Evolutionary conservation across 225 moss, liverwort and hornwort genomes (phyloP).

Genomic region (Pleurozium schreberi): DNA sequence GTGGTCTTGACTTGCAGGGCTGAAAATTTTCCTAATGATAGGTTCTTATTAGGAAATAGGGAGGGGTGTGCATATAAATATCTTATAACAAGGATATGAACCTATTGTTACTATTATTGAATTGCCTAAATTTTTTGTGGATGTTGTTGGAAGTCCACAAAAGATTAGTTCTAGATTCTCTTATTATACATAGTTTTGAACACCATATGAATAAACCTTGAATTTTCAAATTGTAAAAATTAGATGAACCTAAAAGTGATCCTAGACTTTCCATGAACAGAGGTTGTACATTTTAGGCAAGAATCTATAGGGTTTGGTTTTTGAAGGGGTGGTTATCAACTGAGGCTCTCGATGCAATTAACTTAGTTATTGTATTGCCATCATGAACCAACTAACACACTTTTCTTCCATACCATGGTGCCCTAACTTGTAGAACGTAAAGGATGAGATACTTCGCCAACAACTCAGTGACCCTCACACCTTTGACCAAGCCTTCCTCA

Average conservation of each 20-base stretch:
- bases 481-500: not conserved
- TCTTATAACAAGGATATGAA: too few species aligned
- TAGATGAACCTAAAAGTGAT: not conserved
- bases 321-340: not conserved
- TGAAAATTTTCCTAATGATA: too few species aligned
- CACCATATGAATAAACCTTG: not conserved
- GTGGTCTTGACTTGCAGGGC: not conserved
- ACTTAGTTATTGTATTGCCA: not conserved
- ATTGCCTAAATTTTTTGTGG: too few species aligned
- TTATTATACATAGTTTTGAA: not conserved
- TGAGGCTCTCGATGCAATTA: rapidly evolving
- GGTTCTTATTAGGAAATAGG: too few species aligned
- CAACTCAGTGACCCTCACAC: not conserved
- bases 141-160: not conserved
- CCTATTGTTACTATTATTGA: not conserved
- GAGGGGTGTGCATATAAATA: too few species aligned
- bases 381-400: not conserved
- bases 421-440: not conserved
- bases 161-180: not conserved
- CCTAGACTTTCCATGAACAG: not conserved
- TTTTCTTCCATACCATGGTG: not conserved
- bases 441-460: not conserved
- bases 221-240: not conserved
- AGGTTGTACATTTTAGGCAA: not conserved
- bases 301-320: not conserved